These are phyloP conservation scores for Lactarius quietus DNA, from an alignment of 768 basidiomycete species.

Conservation along the genomic window DNA sequence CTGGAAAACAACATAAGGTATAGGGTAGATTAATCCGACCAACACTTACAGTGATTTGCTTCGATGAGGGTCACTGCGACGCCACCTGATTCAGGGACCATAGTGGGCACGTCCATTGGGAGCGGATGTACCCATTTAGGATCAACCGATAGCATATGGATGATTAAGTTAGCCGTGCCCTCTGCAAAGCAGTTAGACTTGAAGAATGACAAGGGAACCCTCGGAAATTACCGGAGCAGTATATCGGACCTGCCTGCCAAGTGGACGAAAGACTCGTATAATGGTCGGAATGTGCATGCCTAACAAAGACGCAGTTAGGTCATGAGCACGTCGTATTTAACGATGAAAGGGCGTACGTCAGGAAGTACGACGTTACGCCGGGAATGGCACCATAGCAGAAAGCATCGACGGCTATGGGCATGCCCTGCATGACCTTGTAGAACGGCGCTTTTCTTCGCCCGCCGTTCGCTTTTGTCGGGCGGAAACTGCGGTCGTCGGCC, in stretches of 20 bases:
- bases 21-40: neutral
- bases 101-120: conserved; percentile 70
- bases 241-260: conserved; percentile 92
- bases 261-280: conserved; percentile 87
- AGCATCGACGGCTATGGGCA: conserved; percentile 98
- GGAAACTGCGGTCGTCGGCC: conserved; percentile 47
- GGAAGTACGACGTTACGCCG: conserved; percentile 83
- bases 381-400: conserved; percentile 94
- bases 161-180: conserved; percentile 87
- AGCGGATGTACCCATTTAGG: conserved; percentile 85
- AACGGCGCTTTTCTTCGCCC: conserved; percentile 81
- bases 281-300: conserved; percentile 96
- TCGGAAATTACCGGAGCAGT: conserved; percentile 66
- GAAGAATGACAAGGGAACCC: conserved; percentile 1
- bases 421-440: conserved; percentile 92
- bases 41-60: conserved; percentile 83
- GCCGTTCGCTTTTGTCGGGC: conserved; percentile 45
- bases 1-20: conserved; percentile 22
- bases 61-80: conserved; percentile 93
- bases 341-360: conserved; percentile 62
- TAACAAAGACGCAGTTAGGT: conserved; percentile 31
- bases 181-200: conserved; percentile 34
- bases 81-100: conserved; percentile 78
- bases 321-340: neutral
- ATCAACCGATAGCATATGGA: conserved; percentile 88